These are phyloP conservation scores for Lepraria neglecta DNA, from an alignment of 495 filamentous ascomycete species.

Conservation along the genomic window DNA sequence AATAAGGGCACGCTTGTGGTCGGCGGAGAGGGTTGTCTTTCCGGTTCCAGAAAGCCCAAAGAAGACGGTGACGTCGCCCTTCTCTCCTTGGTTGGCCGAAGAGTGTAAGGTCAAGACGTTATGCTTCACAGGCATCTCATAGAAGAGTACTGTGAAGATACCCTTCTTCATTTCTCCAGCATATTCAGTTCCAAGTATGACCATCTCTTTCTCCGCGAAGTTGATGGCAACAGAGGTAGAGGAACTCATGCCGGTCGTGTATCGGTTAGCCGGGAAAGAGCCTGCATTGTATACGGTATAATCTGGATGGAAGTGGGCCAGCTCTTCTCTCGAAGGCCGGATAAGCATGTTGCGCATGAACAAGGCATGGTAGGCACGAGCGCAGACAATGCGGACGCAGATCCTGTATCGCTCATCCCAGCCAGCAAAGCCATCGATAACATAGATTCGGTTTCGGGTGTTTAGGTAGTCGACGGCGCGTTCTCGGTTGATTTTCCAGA, in stretches of 20 bases:
- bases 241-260: conserved; percentile 97
- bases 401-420: conserved; percentile 99
- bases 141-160: conserved; percentile 98
- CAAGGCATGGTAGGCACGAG: conserved; percentile 96
- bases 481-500: conserved; percentile 99
- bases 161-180: conserved; percentile 99
- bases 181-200: conserved; percentile 98
- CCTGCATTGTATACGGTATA: conserved; percentile 99
- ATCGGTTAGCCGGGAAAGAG: conserved; percentile 96
- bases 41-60: conserved; percentile 98
- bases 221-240: conserved; percentile 82
- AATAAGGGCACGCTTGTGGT: conserved; percentile 91
- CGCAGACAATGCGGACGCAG: conserved; percentile 95
- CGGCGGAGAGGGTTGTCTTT: conserved; percentile 96
- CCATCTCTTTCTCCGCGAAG: conserved; percentile 90
- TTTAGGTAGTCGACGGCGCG: conserved; percentile 98
- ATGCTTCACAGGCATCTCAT: conserved; percentile 99
- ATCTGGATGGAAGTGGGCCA: conserved; percentile 95
- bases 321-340: conserved; percentile 79
- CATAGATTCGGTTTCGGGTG: conserved; percentile 97
- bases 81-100: conserved; percentile 81
- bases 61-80: conserved; percentile 94
- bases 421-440: conserved; percentile 92
- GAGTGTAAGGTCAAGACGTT: conserved; percentile 97
- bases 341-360: conserved; percentile 99